Conservation (phyloP, 2,329 filamentous ascomycete species). For the Sporothrix brasiliensis region DNA sequence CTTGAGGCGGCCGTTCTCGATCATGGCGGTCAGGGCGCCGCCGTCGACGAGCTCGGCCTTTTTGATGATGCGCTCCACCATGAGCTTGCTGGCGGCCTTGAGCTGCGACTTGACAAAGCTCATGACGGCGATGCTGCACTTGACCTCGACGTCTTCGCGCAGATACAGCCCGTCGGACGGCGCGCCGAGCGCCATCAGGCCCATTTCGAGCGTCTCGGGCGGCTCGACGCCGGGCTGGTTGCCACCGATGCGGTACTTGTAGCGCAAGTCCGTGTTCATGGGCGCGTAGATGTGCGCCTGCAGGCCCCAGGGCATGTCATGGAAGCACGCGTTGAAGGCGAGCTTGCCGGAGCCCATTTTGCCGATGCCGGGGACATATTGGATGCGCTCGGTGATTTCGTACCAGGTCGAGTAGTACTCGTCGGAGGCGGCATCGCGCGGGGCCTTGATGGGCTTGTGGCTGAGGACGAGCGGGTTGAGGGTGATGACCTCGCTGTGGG, state of each 20-base stretch:
- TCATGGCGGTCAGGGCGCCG: constrained; percentile 67
- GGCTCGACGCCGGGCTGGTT: constrained; percentile 69
- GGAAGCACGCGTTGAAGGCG: constrained; percentile 71
- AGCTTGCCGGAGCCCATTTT: constrained; percentile 67
- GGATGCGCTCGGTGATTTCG: constrained; percentile 70
- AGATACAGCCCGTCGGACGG: constrained; percentile 68
- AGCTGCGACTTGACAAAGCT: constrained; percentile 68
- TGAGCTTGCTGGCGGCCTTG: constrained; percentile 67
- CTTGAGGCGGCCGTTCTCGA: constrained; percentile 64
- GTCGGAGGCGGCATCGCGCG: constrained; percentile 67
- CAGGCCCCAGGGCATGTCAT: constrained; percentile 71
- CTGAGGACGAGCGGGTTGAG: constrained; percentile 69
- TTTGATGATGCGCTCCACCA: constrained; percentile 69
- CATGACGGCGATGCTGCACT: constrained; percentile 67
- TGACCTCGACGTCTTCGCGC: constrained; percentile 71
- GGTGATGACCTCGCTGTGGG: constrained; percentile 70
- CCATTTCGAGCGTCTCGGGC: constrained; percentile 64
- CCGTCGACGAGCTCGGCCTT: constrained; percentile 71
- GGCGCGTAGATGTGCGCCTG: constrained; percentile 73
- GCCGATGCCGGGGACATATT: constrained; percentile 67
- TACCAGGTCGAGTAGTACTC: constrained; percentile 77
- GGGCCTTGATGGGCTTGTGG: constrained; percentile 66
- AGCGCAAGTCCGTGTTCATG: constrained; percentile 66
- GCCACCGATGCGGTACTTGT: constrained; percentile 68
- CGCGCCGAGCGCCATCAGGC: constrained; percentile 59